Evolutionary conservation across 768 basidiomycete species (phyloP).

Genomic region (Tubosaeta sp.): DNA sequence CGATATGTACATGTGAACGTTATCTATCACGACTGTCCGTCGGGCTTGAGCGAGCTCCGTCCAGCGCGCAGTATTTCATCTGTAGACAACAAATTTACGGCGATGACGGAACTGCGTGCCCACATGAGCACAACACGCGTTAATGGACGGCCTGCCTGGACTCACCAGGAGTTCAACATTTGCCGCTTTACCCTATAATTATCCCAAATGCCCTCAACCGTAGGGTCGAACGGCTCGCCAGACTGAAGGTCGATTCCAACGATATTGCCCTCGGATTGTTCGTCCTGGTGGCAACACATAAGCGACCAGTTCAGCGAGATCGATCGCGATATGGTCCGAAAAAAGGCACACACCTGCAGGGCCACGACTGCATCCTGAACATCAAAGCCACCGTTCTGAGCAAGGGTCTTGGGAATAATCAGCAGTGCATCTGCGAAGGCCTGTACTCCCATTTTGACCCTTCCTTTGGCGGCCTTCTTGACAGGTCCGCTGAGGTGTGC

Average conservation of each 20-base stretch:
- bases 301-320: conserved; percentile 5
- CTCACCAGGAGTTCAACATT: conserved; percentile 95
- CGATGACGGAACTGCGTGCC: conserved; percentile 76
- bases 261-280: conserved; percentile 87
- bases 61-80: conserved; percentile 94
- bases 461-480: conserved; percentile 86
- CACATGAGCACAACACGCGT: conserved; percentile 25
- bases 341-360: conserved; percentile 59
- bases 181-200: conserved; percentile 98
- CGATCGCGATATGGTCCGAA: conserved; percentile 6
- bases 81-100: conserved; percentile 89
- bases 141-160: conserved; percentile 14
- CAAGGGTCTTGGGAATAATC: conserved; percentile 94
- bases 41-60: conserved; percentile 81
- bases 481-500: conserved; percentile 73
- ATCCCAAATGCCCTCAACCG: conserved; percentile 96
- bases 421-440: conserved; percentile 95
- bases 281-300: conserved; percentile 54
- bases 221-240: conserved; percentile 95
- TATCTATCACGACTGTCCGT: conserved; percentile 52
- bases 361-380: conserved; percentile 93
- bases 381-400: conserved; percentile 94
- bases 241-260: conserved; percentile 91
- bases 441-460: conserved; percentile 95
- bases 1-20: conserved; percentile 19